Percentiles rank a stretch among this genome's conserved stretches.
phyloP scores from a whole-genome alignment of 208 protist species.

The Angomonas deanei region DNA sequence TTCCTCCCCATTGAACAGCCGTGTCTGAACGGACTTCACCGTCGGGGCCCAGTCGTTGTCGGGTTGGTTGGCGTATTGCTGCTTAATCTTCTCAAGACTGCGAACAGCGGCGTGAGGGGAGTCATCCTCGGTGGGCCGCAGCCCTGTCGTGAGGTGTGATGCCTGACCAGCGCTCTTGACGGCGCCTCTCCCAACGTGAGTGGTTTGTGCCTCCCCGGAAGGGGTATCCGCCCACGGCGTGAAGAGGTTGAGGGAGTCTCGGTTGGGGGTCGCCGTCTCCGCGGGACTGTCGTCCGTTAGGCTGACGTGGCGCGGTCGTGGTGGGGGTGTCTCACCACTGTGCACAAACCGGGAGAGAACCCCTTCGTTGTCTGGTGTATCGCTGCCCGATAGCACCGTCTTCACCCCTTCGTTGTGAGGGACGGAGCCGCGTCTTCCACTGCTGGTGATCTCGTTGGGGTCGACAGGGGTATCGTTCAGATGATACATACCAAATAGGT shows the following conservation, averaged over 20 bases:
- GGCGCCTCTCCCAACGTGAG: background rate
- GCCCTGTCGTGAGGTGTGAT: background rate
- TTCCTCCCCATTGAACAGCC: constrained; percentile 14
- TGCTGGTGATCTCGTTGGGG: constrained; percentile 9
- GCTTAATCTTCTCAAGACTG: background rate
- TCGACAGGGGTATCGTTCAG: constrained; percentile 18
- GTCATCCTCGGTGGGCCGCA: background rate
- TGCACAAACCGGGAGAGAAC: background rate
- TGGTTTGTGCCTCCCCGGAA: background rate
- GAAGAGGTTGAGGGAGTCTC: constrained; percentile 2
- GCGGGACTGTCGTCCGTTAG: background rate
- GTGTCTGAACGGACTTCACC: background rate
- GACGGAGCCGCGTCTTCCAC: background rate
- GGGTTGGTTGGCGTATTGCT: constrained; percentile 9
- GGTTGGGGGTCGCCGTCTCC: background rate
- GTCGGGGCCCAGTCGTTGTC: constrained; percentile 8
- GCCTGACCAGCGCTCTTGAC: background rate
- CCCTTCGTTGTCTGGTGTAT: background rate
- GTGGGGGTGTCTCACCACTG: constrained; percentile 12
- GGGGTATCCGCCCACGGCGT: background rate
- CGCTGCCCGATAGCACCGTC: constrained; percentile 7
- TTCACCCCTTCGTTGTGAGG: constrained; percentile 1
- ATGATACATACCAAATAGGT: constrained; percentile 47
- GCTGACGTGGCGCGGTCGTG: background rate
- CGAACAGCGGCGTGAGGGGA: background rate